Percentiles rank a stretch among this genome's conserved stretches.
These are phyloP conservation scores for Falciphora oryzae DNA, from an alignment of 2,329 filamentous ascomycete genomes.

Conservation along the genomic window DNA sequence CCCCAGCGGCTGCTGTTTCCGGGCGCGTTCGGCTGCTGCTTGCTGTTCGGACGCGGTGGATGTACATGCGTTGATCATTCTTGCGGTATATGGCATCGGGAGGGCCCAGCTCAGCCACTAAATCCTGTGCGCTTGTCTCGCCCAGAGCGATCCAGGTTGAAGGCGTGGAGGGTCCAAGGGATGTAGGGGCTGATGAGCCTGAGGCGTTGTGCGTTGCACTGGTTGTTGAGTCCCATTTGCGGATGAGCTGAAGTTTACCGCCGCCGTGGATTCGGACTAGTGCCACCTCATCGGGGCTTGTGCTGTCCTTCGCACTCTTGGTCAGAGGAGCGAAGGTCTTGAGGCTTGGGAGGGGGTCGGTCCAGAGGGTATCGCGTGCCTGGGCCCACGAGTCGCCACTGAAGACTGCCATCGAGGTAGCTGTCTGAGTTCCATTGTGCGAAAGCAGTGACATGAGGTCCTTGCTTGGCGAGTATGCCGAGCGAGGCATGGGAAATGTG, in stretches of 20 bases:
- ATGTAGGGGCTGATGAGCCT: slow-evolving; percentile 31
- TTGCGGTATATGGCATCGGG: slow-evolving; percentile 93
- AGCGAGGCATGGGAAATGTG: slow-evolving; percentile 72
- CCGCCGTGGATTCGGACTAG: slow-evolving; percentile 71
- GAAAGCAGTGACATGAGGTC: slow-evolving; percentile 86
- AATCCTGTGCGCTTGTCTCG: slow-evolving; percentile 84
- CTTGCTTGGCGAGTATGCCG: slow-evolving; percentile 66
- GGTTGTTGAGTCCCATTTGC: slow-evolving; percentile 52
- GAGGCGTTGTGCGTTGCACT: slow-evolving; percentile 24
- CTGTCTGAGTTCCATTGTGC: slow-evolving; percentile 67
- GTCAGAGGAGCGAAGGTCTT: slow-evolving; percentile 63
- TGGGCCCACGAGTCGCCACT: slow-evolving; percentile 87
- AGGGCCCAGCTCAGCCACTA: slow-evolving; percentile 84
- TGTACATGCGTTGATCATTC: slow-evolving; percentile 81
- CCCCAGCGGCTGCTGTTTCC: slow-evolving; percentile 31
- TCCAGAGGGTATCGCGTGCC: slow-evolving; percentile 71
- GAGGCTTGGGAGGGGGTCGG: slow-evolving; percentile 65
- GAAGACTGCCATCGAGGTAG: slow-evolving; percentile 86
- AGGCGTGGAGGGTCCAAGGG: slow-evolving; percentile 1
- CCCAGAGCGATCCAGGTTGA: slow-evolving; percentile 67
- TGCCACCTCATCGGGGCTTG: slow-evolving; percentile 73
- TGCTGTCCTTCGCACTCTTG: slow-evolving; percentile 32
- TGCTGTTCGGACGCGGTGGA: slow-evolving; percentile 61
- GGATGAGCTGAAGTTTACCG: slow-evolving; percentile 70
- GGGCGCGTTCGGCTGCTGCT: slow-evolving; percentile 43